A percentile compares a stretch with the other conserved stretches of the same genome.
These are phyloP conservation scores for Saccharomycopsis oosterbeekiorum DNA, from an alignment of 805 yeast genomes.

Conservation along the genomic window DNA sequence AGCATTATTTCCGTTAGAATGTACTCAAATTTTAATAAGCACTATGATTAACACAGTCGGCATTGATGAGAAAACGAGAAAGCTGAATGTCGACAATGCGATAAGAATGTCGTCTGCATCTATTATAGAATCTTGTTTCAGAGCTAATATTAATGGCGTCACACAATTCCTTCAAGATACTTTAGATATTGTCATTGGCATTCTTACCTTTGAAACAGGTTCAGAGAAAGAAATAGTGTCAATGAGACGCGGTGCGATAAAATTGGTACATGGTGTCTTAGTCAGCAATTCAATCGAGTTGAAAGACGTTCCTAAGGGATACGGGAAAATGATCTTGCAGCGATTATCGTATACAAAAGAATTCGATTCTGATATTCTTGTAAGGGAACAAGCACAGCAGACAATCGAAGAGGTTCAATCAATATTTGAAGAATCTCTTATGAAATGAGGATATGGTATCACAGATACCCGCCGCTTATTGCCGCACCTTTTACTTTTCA, in stretches of 20 bases:
- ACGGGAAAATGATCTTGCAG: conserved; percentile 25
- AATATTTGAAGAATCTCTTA: background rate
- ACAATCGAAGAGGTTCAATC: conserved; percentile 3
- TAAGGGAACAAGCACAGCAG: conserved; percentile 15
- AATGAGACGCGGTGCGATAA: conserved; percentile 68
- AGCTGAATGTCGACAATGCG: conserved; percentile 36
- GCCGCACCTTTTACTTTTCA: background rate
- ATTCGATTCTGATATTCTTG: conserved; percentile 13
- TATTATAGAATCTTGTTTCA: conserved; percentile 62
- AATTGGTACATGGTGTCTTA: conserved; percentile 52
- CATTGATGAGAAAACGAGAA: conserved; percentile 4
- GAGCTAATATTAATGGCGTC: conserved; percentile 47
- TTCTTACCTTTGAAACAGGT: conserved; percentile 48
- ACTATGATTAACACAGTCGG: conserved; percentile 37
- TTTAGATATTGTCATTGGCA: conserved; percentile 69
- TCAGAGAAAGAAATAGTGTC: conserved; percentile 35
- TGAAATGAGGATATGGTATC: background rate
- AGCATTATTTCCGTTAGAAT: conserved; percentile 29
- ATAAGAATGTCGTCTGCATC: conserved; percentile 84
- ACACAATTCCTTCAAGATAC: conserved; percentile 39
- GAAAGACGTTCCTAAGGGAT: conserved; percentile 39
- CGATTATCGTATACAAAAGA: background rate
- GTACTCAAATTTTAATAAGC: conserved; percentile 36
- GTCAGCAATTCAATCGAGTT: conserved; percentile 33
- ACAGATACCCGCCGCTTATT: background rate